phyloP scores from a whole-genome alignment of 306 rosid genomes.

The Phaseolus lunatus region DNA sequence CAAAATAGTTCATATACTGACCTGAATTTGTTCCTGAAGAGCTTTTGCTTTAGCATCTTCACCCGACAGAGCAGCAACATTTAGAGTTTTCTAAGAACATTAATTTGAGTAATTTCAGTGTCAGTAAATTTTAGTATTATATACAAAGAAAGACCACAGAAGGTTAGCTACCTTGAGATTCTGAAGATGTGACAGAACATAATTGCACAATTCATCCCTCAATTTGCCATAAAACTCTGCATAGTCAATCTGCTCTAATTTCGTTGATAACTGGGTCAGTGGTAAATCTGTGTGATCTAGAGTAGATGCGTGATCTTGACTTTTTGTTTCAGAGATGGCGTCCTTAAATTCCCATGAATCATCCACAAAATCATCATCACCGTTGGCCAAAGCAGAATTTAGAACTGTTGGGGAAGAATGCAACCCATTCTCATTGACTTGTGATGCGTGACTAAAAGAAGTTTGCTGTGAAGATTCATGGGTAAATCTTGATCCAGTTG shows the following conservation, averaged over 20 bases:
- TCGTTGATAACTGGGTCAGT: conserved; percentile 37
- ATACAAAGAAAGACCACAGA: conserved; percentile 37
- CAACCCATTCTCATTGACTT: conserved; percentile 52
- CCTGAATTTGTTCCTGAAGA: conserved; percentile 76
- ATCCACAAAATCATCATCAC: conserved; percentile 66
- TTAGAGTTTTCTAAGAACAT: conserved; percentile 64
- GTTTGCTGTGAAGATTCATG: conserved; percentile 56
- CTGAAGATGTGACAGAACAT: conserved; percentile 62
- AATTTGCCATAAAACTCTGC: conserved; percentile 71
- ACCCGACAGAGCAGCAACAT: conserved; percentile 56
- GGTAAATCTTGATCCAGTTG: conserved; percentile 45
- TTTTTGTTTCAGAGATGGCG: conserved; percentile 51
- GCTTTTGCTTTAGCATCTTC: conserved; percentile 58
- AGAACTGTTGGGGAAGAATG: conserved; percentile 46
- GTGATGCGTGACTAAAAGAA: conserved; percentile 51
- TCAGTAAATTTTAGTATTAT: conserved; percentile 20
- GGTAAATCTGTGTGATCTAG: conserved; percentile 49
- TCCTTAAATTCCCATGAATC: conserved; percentile 85
- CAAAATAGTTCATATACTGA: conserved; percentile 47
- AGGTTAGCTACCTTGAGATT: conserved; percentile 66
- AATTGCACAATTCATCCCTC: conserved; percentile 63
- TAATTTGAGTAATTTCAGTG: conserved; percentile 44
- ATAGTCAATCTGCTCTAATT: conserved; percentile 57
- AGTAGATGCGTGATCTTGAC: conserved; percentile 49
- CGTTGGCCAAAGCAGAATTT: conserved; percentile 53